Conservation (phyloP, 495 filamentous ascomycete species). For the Haplographium delicatum region DNA sequence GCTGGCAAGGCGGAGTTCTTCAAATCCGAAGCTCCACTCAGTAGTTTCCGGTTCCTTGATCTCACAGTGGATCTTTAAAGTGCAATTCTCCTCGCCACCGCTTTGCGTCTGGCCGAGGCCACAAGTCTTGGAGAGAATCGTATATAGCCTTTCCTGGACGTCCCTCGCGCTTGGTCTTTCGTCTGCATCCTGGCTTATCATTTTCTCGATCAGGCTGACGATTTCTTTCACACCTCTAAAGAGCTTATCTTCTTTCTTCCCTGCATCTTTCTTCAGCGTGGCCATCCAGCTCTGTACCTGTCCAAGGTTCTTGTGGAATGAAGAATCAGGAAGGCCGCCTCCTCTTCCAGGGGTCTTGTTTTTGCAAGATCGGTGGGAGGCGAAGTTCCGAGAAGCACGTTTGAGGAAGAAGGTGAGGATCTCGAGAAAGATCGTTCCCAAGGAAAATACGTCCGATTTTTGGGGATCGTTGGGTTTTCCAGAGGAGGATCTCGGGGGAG, state of each 20-base stretch:
- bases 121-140: slow-evolving; percentile 40
- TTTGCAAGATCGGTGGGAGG: slow-evolving; percentile 64
- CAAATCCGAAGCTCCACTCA: slow-evolving; percentile 19
- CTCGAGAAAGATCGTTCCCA: slow-evolving; percentile 66
- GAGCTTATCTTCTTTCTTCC: slow-evolving; percentile 55
- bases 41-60: background rate
- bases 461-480: slow-evolving; percentile 32
- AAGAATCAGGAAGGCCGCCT: slow-evolving; percentile 67
- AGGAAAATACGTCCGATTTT: slow-evolving; percentile 70
- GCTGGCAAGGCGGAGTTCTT: slow-evolving; percentile 18
- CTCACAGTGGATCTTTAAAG: slow-evolving; percentile 19
- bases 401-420: slow-evolving; percentile 69
- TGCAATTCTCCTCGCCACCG: background rate
- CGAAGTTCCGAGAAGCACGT: slow-evolving; percentile 63
- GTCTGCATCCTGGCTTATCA: slow-evolving; percentile 39
- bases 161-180: slow-evolving; percentile 40
- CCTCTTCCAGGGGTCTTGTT: slow-evolving; percentile 62
- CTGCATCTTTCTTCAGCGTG: slow-evolving; percentile 58
- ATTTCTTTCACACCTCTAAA: slow-evolving; percentile 44
- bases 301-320: slow-evolving; percentile 75
- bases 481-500: background rate
- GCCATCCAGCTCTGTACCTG: slow-evolving; percentile 78
- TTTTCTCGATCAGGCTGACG: slow-evolving; percentile 38
- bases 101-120: slow-evolving; percentile 6
- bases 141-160: slow-evolving; percentile 38